Percentiles rank a stretch among this genome's conserved stretches.
Conservation (phyloP, 352 stramenopile species). For the Globisporangium viniferum region DNA sequence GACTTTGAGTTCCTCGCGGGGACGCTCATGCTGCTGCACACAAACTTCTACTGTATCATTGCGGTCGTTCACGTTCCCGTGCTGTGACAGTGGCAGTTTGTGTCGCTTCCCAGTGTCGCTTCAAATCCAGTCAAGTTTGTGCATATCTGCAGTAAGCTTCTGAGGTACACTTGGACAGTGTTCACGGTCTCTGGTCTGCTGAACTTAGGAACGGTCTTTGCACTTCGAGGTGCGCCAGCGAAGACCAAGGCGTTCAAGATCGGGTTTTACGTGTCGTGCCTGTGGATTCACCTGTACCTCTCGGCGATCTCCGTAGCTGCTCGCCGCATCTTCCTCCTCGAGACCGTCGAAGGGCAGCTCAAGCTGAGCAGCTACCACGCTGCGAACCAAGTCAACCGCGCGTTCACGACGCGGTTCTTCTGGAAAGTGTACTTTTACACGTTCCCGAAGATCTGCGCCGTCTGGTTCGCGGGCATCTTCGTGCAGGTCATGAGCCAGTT, state of each 20-base stretch:
- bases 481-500: too few species aligned
- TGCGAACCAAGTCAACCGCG: background rate
- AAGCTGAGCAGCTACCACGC: background rate
- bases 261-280: background rate
- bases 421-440: too few species aligned
- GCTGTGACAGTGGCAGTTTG: slow-evolving; percentile 15
- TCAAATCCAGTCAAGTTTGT: background rate
- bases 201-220: background rate
- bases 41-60: background rate
- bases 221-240: background rate
- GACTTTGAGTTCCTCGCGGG: slow-evolving; percentile 24
- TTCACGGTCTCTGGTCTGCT: background rate
- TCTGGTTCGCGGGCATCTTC: too few species aligned
- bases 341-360: background rate
- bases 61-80: background rate
- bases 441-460: background rate
- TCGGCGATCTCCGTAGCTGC: background rate
- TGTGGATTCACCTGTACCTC: background rate
- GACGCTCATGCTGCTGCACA: background rate
- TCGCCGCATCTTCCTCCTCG: background rate
- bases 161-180: background rate
- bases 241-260: background rate
- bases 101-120: background rate
- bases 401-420: background rate
- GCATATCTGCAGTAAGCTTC: background rate